A percentile compares a stretch with the other conserved stretches of the same genome.
Evolutionary conservation across 2,329 filamentous ascomycete species (phyloP).

Genomic region (Penicillium frequentans): DNA sequence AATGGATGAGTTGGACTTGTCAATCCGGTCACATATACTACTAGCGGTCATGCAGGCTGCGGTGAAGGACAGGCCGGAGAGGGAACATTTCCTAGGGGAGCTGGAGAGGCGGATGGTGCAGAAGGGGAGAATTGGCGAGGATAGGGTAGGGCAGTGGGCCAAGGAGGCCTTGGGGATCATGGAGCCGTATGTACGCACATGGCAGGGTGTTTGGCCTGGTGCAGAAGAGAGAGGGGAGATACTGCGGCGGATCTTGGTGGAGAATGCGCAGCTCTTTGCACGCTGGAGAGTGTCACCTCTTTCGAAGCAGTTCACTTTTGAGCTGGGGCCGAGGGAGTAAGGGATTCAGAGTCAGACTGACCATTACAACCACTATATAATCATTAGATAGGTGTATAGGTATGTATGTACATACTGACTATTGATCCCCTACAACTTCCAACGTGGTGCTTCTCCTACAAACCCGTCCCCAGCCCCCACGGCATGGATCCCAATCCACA

Average conservation of each 20-base stretch:
- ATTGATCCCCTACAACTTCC: no score
- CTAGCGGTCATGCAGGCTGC: slow-evolving; percentile 21
- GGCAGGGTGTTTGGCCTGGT: slow-evolving; percentile 20
- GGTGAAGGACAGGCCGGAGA: slow-evolving; percentile 4
- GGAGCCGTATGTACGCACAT: slow-evolving; percentile 20
- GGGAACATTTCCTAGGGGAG: slow-evolving; percentile 9
- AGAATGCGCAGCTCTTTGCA: slow-evolving; percentile 27
- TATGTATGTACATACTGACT: no score
- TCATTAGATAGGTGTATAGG: no score
- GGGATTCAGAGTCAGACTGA: neutral
- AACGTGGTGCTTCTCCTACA: no score
- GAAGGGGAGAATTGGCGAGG: slow-evolving; percentile 14
- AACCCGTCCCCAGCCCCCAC: no score
- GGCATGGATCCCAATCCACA: no score
- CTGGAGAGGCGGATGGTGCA: slow-evolving; percentile 20
- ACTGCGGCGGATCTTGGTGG: slow-evolving; percentile 22
- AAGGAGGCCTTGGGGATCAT: slow-evolving; percentile 18
- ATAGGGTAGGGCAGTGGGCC: slow-evolving; percentile 15
- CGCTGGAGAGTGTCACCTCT: slow-evolving; percentile 17
- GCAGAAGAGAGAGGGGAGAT: slow-evolving; percentile 17
- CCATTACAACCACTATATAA: no score
- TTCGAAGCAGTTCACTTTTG: slow-evolving; percentile 21
- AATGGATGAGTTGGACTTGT: slow-evolving; percentile 16
- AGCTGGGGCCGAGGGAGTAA: slow-evolving; percentile 14
- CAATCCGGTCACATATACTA: slow-evolving; percentile 20